phyloP scores from a whole-genome alignment of 2,329 filamentous ascomycete species.

The Ceratocystis destructans region DNA sequence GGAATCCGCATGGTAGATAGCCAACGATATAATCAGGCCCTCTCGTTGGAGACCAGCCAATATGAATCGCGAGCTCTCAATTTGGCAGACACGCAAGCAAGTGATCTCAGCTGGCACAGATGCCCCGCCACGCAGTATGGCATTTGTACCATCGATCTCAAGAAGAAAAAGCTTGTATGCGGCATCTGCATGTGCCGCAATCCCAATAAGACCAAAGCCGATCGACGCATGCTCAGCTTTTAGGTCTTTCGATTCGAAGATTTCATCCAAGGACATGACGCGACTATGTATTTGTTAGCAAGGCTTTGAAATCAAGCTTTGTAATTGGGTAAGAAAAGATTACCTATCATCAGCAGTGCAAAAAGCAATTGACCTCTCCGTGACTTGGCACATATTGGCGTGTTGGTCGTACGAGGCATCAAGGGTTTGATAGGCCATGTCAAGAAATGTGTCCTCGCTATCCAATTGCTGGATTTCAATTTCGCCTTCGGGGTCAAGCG shows the following conservation, averaged over 20 bases:
- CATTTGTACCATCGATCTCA: slow-evolving; percentile 1
- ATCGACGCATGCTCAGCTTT: slow-evolving; percentile 33
- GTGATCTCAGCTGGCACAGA: slow-evolving; percentile 32
- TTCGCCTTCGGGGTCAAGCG: slow-evolving; percentile 21
- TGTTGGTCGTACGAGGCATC: slow-evolving; percentile 29
- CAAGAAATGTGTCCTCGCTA: slow-evolving; percentile 32
- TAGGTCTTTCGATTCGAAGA: slow-evolving; percentile 24
- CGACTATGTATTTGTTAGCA: slow-evolving; percentile 23
- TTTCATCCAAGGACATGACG: slow-evolving; percentile 26
- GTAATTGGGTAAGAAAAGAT: neutral
- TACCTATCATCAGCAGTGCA: slow-evolving; percentile 29
- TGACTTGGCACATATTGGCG: slow-evolving; percentile 39
- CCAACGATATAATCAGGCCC: slow-evolving; percentile 7
- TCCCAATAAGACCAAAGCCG: slow-evolving; percentile 28
- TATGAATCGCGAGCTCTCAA: slow-evolving; percentile 22
- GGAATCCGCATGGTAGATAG: slow-evolving; percentile 13
- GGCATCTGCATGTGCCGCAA: slow-evolving; percentile 29
- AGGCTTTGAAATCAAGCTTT: neutral
- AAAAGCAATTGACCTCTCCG: slow-evolving; percentile 34
- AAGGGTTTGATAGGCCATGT: slow-evolving; percentile 40
- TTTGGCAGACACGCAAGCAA: slow-evolving; percentile 28
- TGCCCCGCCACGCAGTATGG: neutral
- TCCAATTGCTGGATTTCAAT: neutral
- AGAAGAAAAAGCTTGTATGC: slow-evolving; percentile 9
- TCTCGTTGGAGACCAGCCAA: slow-evolving; percentile 25